Conservation (phyloP, 495 filamentous ascomycete genomes). For the Emericellopsis terricola region DNA sequence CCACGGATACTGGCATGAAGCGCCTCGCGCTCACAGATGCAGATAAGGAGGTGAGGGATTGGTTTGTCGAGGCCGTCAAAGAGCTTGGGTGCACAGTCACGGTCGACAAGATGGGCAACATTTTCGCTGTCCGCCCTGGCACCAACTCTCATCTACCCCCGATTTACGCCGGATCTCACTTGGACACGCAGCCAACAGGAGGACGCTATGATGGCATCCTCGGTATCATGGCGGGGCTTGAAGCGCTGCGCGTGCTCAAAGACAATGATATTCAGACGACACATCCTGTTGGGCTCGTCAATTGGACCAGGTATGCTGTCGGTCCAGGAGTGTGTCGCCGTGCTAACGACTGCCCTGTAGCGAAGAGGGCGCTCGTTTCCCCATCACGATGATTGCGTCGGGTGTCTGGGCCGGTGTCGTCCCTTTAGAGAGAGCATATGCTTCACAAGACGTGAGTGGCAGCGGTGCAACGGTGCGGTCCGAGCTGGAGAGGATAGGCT, state of each 20-base stretch:
- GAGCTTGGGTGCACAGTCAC: constrained; percentile 39
- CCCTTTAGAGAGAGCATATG: constrained; percentile 41
- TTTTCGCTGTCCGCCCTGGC: constrained; percentile 54
- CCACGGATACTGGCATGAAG: constrained; percentile 27
- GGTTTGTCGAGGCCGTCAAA: constrained; percentile 52
- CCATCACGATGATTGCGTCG: constrained; percentile 56
- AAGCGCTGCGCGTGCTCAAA: constrained; percentile 48
- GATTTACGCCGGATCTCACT: constrained; percentile 55
- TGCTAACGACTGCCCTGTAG: too few relatives aligned
- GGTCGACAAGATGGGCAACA: constrained; percentile 40
- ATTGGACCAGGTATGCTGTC: constrained; percentile 81
- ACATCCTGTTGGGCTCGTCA: constrained; percentile 52
- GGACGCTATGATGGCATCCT: constrained; percentile 66
- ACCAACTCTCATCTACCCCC: constrained; percentile 12
- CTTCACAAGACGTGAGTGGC: constrained; percentile 33
- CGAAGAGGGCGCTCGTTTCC: constrained; percentile 69
- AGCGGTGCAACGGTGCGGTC: constrained; percentile 42
- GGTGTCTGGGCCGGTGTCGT: constrained; percentile 63
- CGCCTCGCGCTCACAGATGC: constrained; percentile 47
- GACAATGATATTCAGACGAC: constrained; percentile 50
- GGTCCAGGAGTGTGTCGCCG: too few relatives aligned
- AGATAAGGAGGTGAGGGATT: constrained; percentile 55
- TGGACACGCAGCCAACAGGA: constrained; percentile 64
- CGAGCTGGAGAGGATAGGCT: constrained; percentile 53
- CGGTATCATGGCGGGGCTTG: constrained; percentile 53